These are phyloP conservation scores for Perilla frutescens DNA, from an alignment of 257 asterid species.

Conservation along the genomic window DNA sequence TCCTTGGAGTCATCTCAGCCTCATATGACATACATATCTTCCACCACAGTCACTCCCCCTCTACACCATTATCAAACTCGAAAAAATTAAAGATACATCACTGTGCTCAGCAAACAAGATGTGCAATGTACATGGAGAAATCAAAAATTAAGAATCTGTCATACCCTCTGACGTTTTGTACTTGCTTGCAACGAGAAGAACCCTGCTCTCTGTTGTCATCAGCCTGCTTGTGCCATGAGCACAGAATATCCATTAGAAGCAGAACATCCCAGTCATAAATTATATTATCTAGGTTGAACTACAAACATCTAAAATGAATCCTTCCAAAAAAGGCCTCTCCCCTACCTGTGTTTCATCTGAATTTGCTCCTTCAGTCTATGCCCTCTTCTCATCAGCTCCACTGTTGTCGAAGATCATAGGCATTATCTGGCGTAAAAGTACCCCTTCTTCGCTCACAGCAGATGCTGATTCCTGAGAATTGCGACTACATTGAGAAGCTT, in stretches of 20 bases:
- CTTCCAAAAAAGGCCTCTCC: slow-evolving; percentile 16
- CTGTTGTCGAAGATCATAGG: slow-evolving; percentile 64
- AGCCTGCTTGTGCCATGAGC: slow-evolving; percentile 39
- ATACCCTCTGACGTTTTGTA: slow-evolving; percentile 68
- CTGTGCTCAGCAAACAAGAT: neutral
- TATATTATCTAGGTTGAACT: neutral
- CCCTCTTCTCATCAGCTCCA: slow-evolving; percentile 31
- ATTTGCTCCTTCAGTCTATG: slow-evolving; percentile 44
- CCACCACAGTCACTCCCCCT: neutral
- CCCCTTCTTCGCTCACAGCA: slow-evolving; percentile 62
- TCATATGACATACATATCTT: too few relatives aligned
- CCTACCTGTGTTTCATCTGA: slow-evolving; percentile 51
- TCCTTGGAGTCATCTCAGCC: neutral
- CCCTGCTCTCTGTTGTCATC: slow-evolving; percentile 45
- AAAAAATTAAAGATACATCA: neutral
- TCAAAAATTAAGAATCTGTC: neutral
- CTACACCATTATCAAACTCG: slow-evolving; percentile 34
- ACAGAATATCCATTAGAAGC: neutral
- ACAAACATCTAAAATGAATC: slow-evolving; percentile 14
- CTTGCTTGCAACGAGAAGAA: slow-evolving; percentile 49
- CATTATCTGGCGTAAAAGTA: slow-evolving; percentile 67
- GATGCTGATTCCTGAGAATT: slow-evolving; percentile 50
- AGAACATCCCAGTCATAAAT: neutral
- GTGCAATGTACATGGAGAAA: neutral
- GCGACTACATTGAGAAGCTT: slow-evolving; percentile 46